A percentile compares a stretch with the other conserved stretches of the same genome.
phyloP scores from a whole-genome alignment of 441 rosid genomes.

The Raphanus hybrid region DNA sequence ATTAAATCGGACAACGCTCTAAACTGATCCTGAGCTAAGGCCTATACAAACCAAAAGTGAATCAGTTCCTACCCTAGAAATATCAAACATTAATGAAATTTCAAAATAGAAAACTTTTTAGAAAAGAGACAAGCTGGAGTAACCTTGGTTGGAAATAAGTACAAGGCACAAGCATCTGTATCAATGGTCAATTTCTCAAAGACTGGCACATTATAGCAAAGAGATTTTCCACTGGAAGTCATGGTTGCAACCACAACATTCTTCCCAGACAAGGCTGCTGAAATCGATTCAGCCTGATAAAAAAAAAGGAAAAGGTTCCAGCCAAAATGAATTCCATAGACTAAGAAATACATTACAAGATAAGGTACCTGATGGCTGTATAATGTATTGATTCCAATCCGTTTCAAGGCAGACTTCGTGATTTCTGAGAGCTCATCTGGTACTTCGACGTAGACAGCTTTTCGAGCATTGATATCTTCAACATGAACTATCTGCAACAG shows the following conservation, averaged over 20 bases:
- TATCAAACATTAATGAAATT: not conserved
- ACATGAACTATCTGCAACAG: conserved; percentile 81
- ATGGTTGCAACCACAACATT: conserved; percentile 90
- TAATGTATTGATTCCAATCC: conserved; percentile 71
- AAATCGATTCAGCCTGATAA: conserved; percentile 79
- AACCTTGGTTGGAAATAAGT: conserved; percentile 97
- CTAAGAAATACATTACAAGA: conserved; percentile 24
- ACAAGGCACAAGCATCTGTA: conserved; percentile 79
- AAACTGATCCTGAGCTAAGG: conserved; percentile 96
- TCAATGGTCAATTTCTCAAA: conserved; percentile 76
- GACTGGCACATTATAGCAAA: conserved; percentile 96
- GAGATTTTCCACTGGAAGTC: conserved; percentile 99
- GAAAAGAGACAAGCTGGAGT: conserved; percentile 28
- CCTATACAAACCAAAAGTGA: conserved; percentile 56
- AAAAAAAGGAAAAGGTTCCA: conserved; percentile 17
- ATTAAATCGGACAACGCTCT: conserved; percentile 68
- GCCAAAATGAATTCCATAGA: conserved; percentile 27
- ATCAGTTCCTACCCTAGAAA: conserved; percentile 9
- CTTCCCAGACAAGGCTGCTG: conserved; percentile 77
- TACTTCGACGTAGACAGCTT: conserved; percentile 59
- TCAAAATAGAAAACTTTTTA: not conserved
- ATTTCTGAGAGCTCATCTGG: conserved; percentile 70
- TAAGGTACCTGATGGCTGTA: conserved; percentile 86
- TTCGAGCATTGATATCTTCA: conserved; percentile 67
- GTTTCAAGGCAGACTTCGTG: conserved; percentile 66